Base-by-base conservation (phyloP, 2,329 filamentous ascomycete genomes). In the Aurifilum marmelostoma region DNA sequence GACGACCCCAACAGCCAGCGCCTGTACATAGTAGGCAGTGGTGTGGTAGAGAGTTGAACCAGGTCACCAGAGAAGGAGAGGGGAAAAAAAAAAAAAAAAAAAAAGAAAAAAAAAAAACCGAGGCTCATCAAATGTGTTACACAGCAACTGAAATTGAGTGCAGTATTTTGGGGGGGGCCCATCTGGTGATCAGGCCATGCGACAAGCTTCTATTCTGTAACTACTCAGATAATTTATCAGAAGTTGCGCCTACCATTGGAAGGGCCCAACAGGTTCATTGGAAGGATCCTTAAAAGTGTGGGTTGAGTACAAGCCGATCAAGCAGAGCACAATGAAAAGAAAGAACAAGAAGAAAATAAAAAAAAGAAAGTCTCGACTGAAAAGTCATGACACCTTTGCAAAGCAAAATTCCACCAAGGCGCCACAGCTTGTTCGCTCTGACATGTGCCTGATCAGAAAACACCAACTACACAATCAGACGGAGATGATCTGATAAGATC, bases 401-500 rank as follows among this genome's bases (percentile, higher is more conserved):
- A n/a, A 47, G 34, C 4, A 43, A 47, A 1, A 32, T 16, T 2
- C 54, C 16, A 27, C 9, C 12, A 8, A 34, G 54, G 37, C 52
- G 14, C 27, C 14, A 29, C 52, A 18, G 9, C 9, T n/a, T 27
- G 11, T 54, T 16, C 24, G 24, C 24, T n/a, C 43, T 54, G 24
- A 2, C 50, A 59, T 34, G 34, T n/a, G 18, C 12, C 2, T 58
- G 27, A 27, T 24, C n/a, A 8, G 54, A 29, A 21, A 11, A n/a
- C 8, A n/a, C n/a, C n/a, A n/a, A n/a, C n/a, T n/a, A 7, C 2
- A 59, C 37, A 39, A 12, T 11, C 37, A 39, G 11, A 39, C 37
- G 37, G 54, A 59, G 54, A 59, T 37, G 56, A 59, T 59, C 56
- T 59, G 56, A 59, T 59, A 59, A 59, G 56, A 59, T 37, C 32